Percentiles rank a stretch among this genome's conserved stretches.
phyloP scores from a whole-genome alignment of 2,329 filamentous ascomycete species.

The Elsinoe batatas region DNA sequence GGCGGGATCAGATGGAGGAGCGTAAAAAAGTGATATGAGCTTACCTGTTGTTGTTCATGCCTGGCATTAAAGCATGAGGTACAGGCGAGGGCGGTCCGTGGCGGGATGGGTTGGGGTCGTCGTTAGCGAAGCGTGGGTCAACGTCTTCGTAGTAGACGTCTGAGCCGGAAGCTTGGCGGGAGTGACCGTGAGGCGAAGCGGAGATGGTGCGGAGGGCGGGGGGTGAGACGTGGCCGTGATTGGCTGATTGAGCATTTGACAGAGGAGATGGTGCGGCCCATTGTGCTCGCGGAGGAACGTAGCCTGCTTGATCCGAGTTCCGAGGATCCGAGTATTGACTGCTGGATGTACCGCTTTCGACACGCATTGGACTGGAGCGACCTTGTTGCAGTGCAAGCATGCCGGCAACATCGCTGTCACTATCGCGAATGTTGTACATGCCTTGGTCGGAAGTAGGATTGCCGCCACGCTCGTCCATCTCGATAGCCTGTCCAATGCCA shows the following conservation, averaged over 20 bases:
- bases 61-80: slow-evolving; percentile 20
- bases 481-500: slow-evolving; percentile 55
- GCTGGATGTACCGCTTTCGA: slow-evolving; percentile 57
- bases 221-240: slow-evolving; percentile 13
- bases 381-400: slow-evolving; percentile 63
- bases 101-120: slow-evolving; percentile 19
- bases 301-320: slow-evolving; percentile 23
- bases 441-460: slow-evolving; percentile 26
- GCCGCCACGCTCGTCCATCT: slow-evolving; percentile 67
- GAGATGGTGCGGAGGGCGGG: slow-evolving; percentile 17
- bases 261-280: slow-evolving; percentile 27
- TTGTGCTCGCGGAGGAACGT: slow-evolving; percentile 38
- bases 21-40: neutral
- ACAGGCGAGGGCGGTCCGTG: slow-evolving; percentile 15
- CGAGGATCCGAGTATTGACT: slow-evolving; percentile 58
- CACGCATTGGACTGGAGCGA: slow-evolving; percentile 48
- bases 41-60: slow-evolving; percentile 12
- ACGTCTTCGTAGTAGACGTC: slow-evolving; percentile 82
- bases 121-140: slow-evolving; percentile 70
- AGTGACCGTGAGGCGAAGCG: slow-evolving; percentile 19
- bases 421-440: slow-evolving; percentile 43
- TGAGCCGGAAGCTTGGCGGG: slow-evolving; percentile 29
- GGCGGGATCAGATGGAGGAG: neutral
- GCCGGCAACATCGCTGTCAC: slow-evolving; percentile 61
- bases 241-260: slow-evolving; percentile 13